These are phyloP conservation scores for Ganoderma leucocontextum DNA, from an alignment of 1,284 basidiomycete species.

Conservation along the genomic window DNA sequence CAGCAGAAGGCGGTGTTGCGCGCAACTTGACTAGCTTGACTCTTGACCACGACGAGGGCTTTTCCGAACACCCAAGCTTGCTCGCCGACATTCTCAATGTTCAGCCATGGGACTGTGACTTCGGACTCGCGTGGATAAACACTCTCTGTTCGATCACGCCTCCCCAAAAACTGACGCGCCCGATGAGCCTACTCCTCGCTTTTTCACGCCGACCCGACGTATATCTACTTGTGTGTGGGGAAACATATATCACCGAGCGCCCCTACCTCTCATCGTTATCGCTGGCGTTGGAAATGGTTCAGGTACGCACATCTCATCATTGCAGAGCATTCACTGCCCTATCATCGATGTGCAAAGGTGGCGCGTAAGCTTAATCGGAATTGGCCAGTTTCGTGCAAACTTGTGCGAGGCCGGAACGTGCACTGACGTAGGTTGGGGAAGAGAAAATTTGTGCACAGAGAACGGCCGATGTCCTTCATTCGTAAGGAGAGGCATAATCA, in stretches of 20 bases:
- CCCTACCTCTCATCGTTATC: too few relatives aligned
- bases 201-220: too few relatives aligned
- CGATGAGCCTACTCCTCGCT: too few relatives aligned
- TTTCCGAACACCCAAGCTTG: background rate
- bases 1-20: background rate
- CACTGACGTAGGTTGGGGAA: too few relatives aligned
- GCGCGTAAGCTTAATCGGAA: background rate
- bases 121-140: too few relatives aligned
- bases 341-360: background rate
- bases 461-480: too few relatives aligned
- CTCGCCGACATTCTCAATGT: background rate
- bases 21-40: background rate
- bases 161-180: too few relatives aligned
- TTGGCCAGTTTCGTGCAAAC: too few relatives aligned
- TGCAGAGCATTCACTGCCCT: background rate
- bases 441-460: too few relatives aligned
- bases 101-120: background rate
- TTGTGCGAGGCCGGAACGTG: background rate
- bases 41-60: background rate
- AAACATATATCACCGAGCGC: too few relatives aligned
- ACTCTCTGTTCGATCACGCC: too few relatives aligned
- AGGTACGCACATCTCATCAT: background rate
- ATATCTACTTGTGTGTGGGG: too few relatives aligned
- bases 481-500: background rate
- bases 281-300: background rate